Evolutionary conservation across 257 asterid genomes (phyloP), one percentile per base, ranked within the genome.

Genomic region (Lantana camara): DNA sequence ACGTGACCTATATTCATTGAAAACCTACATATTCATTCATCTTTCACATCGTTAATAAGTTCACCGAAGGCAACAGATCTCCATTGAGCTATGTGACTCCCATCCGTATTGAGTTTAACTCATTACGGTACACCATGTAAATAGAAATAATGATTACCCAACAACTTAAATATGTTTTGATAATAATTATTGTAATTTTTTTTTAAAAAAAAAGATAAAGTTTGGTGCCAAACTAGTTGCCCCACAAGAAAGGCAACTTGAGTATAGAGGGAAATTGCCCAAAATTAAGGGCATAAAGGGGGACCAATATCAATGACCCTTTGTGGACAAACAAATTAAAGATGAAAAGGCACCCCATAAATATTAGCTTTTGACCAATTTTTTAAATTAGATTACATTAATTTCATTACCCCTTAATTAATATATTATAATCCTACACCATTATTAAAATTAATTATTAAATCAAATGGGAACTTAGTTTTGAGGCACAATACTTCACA

Each of bases 271-370:
- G 57, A 44, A 27, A 29, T 56, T 68, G 67, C 73, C 78, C 66
- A 35, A 67, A 60, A 67, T 51, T 44, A 66, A 66, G 77, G 77
- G 69, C 77, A 66, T 42, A 27, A 65, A 9, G n/a, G 54, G 64
- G 78, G 77, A 19, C 77, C 77, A 27, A 27, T 27, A 66, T 53
- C 30, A 53, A 44, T 52, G 35, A 67, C 23, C 69, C 67, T 66
- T 66, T 60, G 45, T 55, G 63, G 30, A 52, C 72, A 58, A 40
- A 50, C 68, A 21, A 42, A 44, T 34, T 42, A 66, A 65, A 66
- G 52, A 29, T 0, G 37, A 59, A 66, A 72, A 51, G 77, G 71
- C 60, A 53, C 11, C 34, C 48, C 29, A 27, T 0, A 13, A 34
- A 13, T 21, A 57, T 64, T 55, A 64, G 16, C 60, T 63, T 55